phyloP scores from a whole-genome alignment of 163 green algal species.

The Prototheca wickerhamii region DNA sequence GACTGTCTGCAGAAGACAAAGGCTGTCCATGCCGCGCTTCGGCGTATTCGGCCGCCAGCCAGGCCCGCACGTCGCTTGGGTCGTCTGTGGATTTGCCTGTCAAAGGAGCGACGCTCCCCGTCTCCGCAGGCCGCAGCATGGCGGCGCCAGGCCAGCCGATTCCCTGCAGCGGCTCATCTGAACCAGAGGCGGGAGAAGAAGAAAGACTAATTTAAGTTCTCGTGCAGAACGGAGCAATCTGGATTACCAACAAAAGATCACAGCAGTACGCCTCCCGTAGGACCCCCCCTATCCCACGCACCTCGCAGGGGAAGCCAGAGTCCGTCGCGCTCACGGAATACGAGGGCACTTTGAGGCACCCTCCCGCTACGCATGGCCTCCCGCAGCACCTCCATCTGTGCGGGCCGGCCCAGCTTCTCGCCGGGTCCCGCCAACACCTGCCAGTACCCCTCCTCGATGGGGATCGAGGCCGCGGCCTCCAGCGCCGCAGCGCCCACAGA shows the following conservation, averaged over 20 bases:
- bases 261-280: background rate
- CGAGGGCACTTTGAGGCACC: slow-evolving; percentile 8
- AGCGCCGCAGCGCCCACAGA: background rate
- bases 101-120: no score
- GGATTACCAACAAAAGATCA: background rate
- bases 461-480: background rate
- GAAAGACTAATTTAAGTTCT: background rate
- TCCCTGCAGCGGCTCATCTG: background rate
- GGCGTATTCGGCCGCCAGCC: background rate
- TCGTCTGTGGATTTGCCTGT: background rate
- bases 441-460: background rate
- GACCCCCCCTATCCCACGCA: background rate
- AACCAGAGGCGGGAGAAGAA: background rate
- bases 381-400: slow-evolving; percentile 10
- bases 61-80: background rate
- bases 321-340: slow-evolving; percentile 9
- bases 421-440: slow-evolving; percentile 1
- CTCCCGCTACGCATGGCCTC: background rate
- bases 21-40: no score
- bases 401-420: background rate
- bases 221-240: background rate
- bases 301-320: slow-evolving; percentile 11
- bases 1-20: no score
- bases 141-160: background rate
- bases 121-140: background rate